Evolutionary conservation across 495 filamentous ascomycete species (phyloP).

Genomic region (Penicillium bovifimosum): DNA sequence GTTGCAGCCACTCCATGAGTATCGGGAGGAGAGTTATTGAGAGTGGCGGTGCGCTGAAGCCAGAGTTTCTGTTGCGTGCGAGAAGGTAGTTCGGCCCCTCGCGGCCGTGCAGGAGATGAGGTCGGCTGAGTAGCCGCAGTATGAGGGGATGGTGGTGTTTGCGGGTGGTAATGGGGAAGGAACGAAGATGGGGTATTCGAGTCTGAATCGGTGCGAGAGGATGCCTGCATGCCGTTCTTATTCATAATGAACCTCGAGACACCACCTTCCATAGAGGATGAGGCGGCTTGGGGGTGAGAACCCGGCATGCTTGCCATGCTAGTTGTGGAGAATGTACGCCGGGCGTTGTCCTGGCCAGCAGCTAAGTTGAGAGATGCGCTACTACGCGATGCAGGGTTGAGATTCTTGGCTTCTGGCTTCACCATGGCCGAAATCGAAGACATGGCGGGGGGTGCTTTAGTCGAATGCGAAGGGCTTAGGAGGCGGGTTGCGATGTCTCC

Average conservation of each 20-base stretch:
- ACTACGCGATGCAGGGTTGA: constrained; percentile 32
- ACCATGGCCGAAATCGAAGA: constrained; percentile 46
- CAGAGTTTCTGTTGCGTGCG: constrained; percentile 47
- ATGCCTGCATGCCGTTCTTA: constrained; percentile 26
- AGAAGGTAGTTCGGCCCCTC: constrained; percentile 35
- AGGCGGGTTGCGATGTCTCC: constrained; percentile 38
- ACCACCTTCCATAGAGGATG: constrained; percentile 46
- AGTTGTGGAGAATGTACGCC: constrained; percentile 30
- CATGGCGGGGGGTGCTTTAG: constrained; percentile 46
- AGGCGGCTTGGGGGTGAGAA: constrained; percentile 31
- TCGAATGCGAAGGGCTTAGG: constrained; percentile 36
- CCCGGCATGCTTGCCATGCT: constrained; percentile 27
- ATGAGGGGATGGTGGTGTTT: constrained; percentile 40
- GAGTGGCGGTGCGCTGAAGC: constrained; percentile 43
- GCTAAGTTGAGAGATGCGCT: constrained; percentile 36
- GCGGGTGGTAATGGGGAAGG: constrained; percentile 44
- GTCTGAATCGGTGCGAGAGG: constrained; percentile 42
- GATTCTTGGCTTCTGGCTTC: constrained; percentile 29
- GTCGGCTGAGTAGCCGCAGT: constrained; percentile 12
- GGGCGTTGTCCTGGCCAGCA: constrained; percentile 30
- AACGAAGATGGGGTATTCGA: constrained; percentile 47
- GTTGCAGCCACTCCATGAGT: constrained; percentile 30
- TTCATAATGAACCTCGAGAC: constrained; percentile 43
- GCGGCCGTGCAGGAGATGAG: constrained; percentile 33
- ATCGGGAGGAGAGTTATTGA: constrained; percentile 46